Evolutionary conservation across 2,329 filamentous ascomycete genomes (phyloP), one percentile per base, ranked within the genome.

Genomic region (Pseudocercospora pini-densiflorae): DNA sequence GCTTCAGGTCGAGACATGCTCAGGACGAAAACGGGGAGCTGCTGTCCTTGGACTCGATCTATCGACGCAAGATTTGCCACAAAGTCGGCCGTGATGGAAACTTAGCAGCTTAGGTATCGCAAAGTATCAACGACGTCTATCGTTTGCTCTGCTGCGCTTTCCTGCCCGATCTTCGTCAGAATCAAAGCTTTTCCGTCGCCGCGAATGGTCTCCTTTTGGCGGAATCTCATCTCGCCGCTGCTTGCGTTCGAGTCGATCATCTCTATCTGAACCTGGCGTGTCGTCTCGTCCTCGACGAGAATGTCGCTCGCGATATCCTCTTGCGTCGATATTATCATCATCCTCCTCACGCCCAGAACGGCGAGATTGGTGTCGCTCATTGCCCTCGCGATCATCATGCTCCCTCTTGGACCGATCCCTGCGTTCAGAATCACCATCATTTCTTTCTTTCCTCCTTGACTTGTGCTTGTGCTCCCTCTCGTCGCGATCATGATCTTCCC

Each of bases 371-470:
- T 33, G 31, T 43, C n/a, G 16, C n/a, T 43, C 55, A 19, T 19
- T 21, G 31, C 23, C 19, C 19, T 23, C n/a, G 8, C 23, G 31
- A 19, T 40, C 55, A n/a, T 14, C n/a, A 19, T 23, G 16, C n/a
- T 63, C 24, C 19, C 54, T 51, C 54, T 36, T 47, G 16, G 62
- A 40, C 8, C 54, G 40, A 47, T 57, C 33, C 53, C 27, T 57
- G n/a, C 47, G 62, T 24, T 57, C 36, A 19, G 21, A n/a, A 24
- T 63, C 53, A 51, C 29, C 31, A 9, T 59, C 53, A 8, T 29
- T 54, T n/a, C 8, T 19, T 16, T 63, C 62, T 23, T 62, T 19
- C 6, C 62, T 51, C 23, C 62, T 51, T 9, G 62, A 59, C 24
- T 54, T 54, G 16, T 53, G 53, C 27, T 23, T 59, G 21, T 36